Conservation (phyloP, 2,329 filamentous ascomycete species). For the Colletotrichum scovillei region DNA sequence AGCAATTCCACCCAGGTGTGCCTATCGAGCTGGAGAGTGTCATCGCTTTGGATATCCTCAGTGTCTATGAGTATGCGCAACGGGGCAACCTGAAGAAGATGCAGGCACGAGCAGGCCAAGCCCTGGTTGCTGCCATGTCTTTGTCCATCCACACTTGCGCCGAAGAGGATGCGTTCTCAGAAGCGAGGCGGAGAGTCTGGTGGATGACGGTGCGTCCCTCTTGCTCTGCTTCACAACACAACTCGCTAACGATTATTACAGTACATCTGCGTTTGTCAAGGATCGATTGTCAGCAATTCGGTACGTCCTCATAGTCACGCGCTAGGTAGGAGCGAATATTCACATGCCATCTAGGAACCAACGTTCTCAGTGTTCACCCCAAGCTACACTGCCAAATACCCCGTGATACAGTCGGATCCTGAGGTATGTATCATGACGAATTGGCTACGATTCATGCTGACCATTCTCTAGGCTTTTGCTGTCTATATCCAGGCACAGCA, state of each 20-base stretch:
- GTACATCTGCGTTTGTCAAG: constrained; percentile 63
- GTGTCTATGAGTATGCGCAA: constrained; percentile 65
- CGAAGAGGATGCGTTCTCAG: constrained; percentile 53
- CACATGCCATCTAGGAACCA: constrained; percentile 47
- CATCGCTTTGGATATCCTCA: constrained; percentile 59
- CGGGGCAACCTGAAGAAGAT: constrained; percentile 65
- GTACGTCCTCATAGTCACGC: constrained; percentile 42
- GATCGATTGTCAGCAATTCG: constrained; percentile 61
- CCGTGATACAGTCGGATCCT: constrained; percentile 52
- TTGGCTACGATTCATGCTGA: not conserved
- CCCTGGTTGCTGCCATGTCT: constrained; percentile 58
- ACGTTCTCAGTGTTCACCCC: constrained; percentile 55
- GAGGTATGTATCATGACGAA: constrained; percentile 45
- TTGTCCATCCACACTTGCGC: constrained; percentile 54
- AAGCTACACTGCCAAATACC: constrained; percentile 57
- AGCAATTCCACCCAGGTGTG: constrained; percentile 56
- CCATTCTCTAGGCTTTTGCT: constrained; percentile 50
- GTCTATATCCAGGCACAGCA: constrained; percentile 59
- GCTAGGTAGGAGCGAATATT: constrained; percentile 12
- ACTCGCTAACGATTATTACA: constrained; percentile 33
- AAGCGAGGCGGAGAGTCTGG: constrained; percentile 60
- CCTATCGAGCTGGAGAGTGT: constrained; percentile 60
- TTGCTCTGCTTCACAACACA: not conserved
- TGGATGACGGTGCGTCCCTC: constrained; percentile 59
- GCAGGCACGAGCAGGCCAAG: constrained; percentile 59